These are phyloP conservation scores for Syzygium aromaticum DNA, from an alignment of 345 rosid species.

Conservation along the genomic window DNA sequence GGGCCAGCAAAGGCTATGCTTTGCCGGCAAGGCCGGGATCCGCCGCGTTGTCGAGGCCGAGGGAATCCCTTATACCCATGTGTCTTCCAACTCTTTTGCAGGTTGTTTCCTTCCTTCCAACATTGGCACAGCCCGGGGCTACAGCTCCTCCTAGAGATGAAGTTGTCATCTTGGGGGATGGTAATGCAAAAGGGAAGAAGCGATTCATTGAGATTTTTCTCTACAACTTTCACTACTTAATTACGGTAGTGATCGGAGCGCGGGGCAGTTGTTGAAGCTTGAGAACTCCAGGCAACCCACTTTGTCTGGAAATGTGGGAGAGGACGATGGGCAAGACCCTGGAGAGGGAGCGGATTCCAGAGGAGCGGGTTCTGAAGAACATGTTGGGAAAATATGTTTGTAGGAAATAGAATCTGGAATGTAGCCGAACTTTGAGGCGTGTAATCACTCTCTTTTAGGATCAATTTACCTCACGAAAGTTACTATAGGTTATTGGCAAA, in stretches of 20 bases:
- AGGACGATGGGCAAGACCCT: constrained; percentile 1
- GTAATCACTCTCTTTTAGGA: too few relatives aligned
- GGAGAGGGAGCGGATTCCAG: not conserved
- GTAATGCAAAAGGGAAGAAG: not conserved
- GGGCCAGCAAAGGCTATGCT: not conserved
- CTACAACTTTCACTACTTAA: not conserved
- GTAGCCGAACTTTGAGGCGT: too few relatives aligned
- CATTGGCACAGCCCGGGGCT: constrained; percentile 1
- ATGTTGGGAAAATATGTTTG: not conserved
- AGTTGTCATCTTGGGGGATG: constrained; percentile 4
- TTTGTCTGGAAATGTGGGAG: constrained; percentile 3
- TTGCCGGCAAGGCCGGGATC: not conserved
- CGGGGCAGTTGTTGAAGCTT: not conserved
- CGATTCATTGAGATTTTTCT: not conserved
- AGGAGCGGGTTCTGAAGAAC: constrained; percentile 3
- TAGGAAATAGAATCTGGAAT: too few relatives aligned
- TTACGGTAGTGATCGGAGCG: not conserved
- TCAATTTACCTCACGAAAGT: too few relatives aligned
- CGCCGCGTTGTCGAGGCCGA: constrained; percentile 3
- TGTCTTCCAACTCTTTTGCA: constrained; percentile 2
- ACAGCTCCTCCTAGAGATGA: constrained; percentile 1
- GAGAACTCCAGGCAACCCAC: not conserved
- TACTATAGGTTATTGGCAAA: too few relatives aligned
- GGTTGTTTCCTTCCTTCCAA: constrained; percentile 4
- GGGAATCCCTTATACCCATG: constrained; percentile 8